These are phyloP conservation scores for Ascobolus immersus DNA, from an alignment of 495 filamentous ascomycete genomes.

Conservation along the genomic window DNA sequence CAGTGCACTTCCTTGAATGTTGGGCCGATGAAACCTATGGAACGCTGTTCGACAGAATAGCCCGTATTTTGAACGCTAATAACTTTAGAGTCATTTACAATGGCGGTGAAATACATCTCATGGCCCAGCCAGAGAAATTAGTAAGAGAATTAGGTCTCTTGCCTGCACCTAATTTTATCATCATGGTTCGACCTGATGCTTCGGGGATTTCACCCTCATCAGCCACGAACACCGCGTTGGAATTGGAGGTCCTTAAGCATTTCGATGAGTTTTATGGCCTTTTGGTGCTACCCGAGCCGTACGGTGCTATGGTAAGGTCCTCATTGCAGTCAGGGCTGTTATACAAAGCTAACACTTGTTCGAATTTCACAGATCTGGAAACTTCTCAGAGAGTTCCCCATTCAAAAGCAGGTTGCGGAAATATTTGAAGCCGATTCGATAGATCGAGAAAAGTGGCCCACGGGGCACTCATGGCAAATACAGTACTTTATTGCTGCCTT, in stretches of 20 bases:
- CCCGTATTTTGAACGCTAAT: no score
- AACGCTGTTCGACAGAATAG: no score
- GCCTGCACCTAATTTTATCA: conserved; percentile 31
- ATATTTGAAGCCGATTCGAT: no score
- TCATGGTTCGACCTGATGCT: conserved; percentile 25
- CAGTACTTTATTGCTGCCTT: background rate
- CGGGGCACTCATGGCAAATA: conserved; percentile 15
- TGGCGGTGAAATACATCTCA: conserved; percentile 11
- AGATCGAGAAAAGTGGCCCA: no score
- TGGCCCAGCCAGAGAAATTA: conserved; percentile 24
- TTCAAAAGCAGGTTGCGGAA: conserved; percentile 31
- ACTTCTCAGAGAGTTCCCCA: conserved; percentile 48
- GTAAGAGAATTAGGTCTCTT: no score
- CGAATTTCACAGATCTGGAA: conserved; percentile 32
- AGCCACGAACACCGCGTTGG: conserved; percentile 26
- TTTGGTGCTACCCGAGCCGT: conserved; percentile 44
- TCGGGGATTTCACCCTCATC: background rate
- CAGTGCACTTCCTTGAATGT: no score
- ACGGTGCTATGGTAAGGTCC: conserved; percentile 36
- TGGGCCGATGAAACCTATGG: no score
- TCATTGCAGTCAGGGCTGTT: background rate
- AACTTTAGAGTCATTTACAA: no score
- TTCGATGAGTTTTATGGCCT: conserved; percentile 68
- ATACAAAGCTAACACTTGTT: conserved; percentile 6
- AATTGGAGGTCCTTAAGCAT: conserved; percentile 55